Evolutionary conservation across 108 stramenopile species (phyloP), one percentile per base, ranked within the genome.

Genomic region (Schizochytrium sp.): DNA sequence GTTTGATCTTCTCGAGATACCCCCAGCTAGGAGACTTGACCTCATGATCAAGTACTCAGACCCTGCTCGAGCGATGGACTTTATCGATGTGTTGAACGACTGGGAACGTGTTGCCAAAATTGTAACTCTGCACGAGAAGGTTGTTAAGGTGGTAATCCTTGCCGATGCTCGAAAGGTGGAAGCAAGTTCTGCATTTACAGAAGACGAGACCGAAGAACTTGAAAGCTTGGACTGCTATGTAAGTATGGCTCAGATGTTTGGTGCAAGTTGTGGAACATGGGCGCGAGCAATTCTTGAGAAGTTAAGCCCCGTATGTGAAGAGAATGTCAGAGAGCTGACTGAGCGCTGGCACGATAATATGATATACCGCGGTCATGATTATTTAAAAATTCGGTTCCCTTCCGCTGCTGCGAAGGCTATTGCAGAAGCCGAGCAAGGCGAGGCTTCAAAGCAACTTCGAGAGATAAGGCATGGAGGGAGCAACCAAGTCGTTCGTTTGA

Each of bases 11-110:
- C 28, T 83, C 10, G 76, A 83, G 3, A 40, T 83, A n/a, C 47
- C 76, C 7, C 76, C 76, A 5, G 53, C 15, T 49, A 5, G n/a
- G 13, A 17, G 55, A 28, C 19, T 83, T 17, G 76, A 83, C n/a
- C 15, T 83, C 28, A 55, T 83, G 76, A 83, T 83, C 76, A 83
- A 55, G 76, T 83, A 83, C 28, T 83, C 76, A 5, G 76, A 83
- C 15, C 76, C 47, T 10, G 53, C 47, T 5, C 45, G 12, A 19
- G 76, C 28, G 10, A 19, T 83, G 13, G 76, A 49, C 53, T 55
- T 83, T 50, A 28, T 55, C 38, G 76, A 83, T 83, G 50, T 55
- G n/a, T n/a, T 83, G 13, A 53, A 17, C 17, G 76, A 83, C 50
- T 83, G 76, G 76, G 53, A 83, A 40, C 76, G 53, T 1, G 76